Base-by-base conservation (phyloP, 2,329 filamentous ascomycete genomes). In the Sclerotinia trifoliorum region DNA sequence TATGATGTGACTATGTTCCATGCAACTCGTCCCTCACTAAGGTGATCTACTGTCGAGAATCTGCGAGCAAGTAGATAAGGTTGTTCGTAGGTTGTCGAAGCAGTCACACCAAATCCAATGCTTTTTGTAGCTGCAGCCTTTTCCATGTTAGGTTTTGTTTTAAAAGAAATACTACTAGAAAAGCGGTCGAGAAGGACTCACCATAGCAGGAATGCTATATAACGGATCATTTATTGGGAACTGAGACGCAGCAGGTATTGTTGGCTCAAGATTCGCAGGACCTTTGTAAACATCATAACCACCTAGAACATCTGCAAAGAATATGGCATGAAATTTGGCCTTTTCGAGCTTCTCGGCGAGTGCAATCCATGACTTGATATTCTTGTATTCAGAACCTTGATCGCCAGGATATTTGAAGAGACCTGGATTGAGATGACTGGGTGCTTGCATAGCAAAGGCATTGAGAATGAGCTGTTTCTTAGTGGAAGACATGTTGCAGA, bases 151-250 rank as follows among this genome's bases (percentile, higher is more conserved):
- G 55, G 13, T 49, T 39, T 39, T 51, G 42, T 39, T 10, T 13
- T 10, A 3, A 10, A 5, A n/a, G n/a, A n/a, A 42, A 8, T 26
- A 19, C 39, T 29, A 11, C 6, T 3, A 26, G 19, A 2, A 29
- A 44, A 42, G 19, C 8, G 15, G 17, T 10, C 15, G 13, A 24
- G 54, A 24, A 56, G 15, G 3, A 61, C 65, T 88, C 0, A 88
- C 88, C 87, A 91, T 89, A 2, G 88, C 87, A 2, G 88, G 82
- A 0, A 91, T 81, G 2, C 88, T 82, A 1, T 84, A 83, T 1
- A 91, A 74, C 0, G 88, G 88, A 75, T 91, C 88, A 69, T 89
- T 90, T n/a, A 90, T 86, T 0, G 89, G 89, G 83, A 87, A 91
- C 77, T 91, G 89, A 0, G 88, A 86, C 1, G 87, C 89, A 0